These are phyloP conservation scores for Aspergillus pseudoviridinutans DNA, from an alignment of 2,329 filamentous ascomycete genomes.

Conservation along the genomic window DNA sequence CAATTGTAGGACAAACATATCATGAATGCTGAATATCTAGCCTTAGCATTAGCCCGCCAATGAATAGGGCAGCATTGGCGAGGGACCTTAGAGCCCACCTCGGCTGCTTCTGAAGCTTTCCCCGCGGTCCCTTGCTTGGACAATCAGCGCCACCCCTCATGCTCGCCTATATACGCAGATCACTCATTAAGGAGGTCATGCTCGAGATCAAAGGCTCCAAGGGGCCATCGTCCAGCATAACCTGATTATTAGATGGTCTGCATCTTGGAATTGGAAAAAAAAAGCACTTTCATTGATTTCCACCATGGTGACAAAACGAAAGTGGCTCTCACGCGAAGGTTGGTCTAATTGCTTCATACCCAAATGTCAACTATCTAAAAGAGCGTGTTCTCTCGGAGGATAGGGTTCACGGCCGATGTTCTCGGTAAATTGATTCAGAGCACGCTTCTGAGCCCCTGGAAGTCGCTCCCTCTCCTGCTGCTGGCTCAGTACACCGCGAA, in stretches of 20 bases:
- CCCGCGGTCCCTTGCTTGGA: constrained; percentile 14
- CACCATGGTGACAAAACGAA: not conserved
- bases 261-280: not conserved
- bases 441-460: constrained; percentile 61
- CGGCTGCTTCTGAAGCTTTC: constrained; percentile 16
- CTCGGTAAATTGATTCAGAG: constrained; percentile 54
- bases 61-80: not conserved
- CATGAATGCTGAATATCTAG: not conserved
- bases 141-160: not conserved
- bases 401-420: constrained; percentile 57
- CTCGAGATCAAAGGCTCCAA: not conserved
- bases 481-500: constrained; percentile 60
- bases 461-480: constrained; percentile 62
- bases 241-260: not conserved
- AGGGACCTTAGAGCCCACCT: constrained; percentile 13
- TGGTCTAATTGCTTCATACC: not conserved
- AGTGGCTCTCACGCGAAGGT: constrained; percentile 34
- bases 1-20: not conserved
- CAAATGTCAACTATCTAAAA: not conserved
- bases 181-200: not conserved
- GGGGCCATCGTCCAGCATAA: not conserved
- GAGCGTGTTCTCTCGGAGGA: not conserved
- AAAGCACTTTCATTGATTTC: not conserved
- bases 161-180: not conserved
- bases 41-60: not conserved